These are phyloP conservation scores for Cordyceps fumosorosea DNA, from an alignment of 2,329 filamentous ascomycete genomes.

Conservation along the genomic window DNA sequence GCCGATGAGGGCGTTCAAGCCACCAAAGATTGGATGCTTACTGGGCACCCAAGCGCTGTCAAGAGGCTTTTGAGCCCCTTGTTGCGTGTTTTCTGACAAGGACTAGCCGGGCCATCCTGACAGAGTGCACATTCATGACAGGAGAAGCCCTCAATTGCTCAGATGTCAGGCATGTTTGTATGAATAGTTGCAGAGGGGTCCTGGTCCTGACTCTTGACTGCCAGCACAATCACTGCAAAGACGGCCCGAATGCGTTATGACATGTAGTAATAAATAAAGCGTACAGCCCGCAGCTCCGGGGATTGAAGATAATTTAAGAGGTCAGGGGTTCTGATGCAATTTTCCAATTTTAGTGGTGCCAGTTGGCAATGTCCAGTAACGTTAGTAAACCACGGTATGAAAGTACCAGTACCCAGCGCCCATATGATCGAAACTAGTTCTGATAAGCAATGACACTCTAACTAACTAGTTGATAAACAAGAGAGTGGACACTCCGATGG, in stretches of 20 bases:
- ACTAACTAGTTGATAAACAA: neutral
- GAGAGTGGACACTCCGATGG: neutral
- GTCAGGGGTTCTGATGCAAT: neutral
- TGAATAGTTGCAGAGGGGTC: no score
- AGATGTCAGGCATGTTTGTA: no score
- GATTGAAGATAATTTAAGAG: neutral
- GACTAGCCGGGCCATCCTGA: neutral
- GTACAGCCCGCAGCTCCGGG: no score
- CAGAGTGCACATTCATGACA: neutral
- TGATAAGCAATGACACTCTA: neutral
- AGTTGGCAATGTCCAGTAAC: neutral
- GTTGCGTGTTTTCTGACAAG: neutral
- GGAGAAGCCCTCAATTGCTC: no score
- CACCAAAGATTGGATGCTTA: constrained; percentile 7
- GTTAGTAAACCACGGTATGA: no score
- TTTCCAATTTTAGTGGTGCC: neutral
- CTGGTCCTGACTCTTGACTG: no score
- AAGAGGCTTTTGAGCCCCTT: neutral
- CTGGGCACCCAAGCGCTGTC: neutral
- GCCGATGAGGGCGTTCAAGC: constrained; percentile 3
- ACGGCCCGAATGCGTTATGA: neutral
- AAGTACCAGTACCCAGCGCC: neutral
- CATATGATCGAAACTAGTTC: neutral
- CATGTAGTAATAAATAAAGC: no score
- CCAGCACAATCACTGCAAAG: no score